A percentile compares a stretch with the other conserved stretches of the same genome.
phyloP scores from a whole-genome alignment of 2,329 filamentous ascomycete genomes.

The Cytospora schulzeri region DNA sequence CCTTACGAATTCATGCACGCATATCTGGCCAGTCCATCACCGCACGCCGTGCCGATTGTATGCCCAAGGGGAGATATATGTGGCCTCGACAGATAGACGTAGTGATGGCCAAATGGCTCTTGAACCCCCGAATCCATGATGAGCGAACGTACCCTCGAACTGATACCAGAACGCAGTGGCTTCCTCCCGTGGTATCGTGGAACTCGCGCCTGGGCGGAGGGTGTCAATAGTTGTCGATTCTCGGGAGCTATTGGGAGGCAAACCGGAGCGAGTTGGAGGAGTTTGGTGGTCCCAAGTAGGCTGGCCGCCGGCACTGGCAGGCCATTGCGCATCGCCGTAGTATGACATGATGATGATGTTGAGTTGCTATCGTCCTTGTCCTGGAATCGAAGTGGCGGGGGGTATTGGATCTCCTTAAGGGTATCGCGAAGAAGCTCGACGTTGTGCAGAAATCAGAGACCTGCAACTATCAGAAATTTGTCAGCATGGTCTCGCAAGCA shows the following conservation, averaged over 20 bases:
- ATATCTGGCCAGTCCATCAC: background rate
- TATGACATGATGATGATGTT: constrained; percentile 34
- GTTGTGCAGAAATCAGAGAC: constrained; percentile 16
- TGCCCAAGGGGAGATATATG: background rate
- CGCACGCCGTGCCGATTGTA: background rate
- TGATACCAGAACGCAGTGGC: constrained; percentile 40
- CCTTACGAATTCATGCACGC: background rate
- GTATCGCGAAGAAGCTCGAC: constrained; percentile 13
- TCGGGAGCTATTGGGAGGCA: constrained; percentile 17
- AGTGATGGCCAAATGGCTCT: background rate
- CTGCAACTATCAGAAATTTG: constrained; percentile 18
- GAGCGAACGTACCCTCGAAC: constrained; percentile 41
- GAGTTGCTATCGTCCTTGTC: background rate
- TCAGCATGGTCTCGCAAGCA: constrained; percentile 19
- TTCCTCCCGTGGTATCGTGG: constrained; percentile 39
- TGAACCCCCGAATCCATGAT: constrained; percentile 18
- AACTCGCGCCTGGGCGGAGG: constrained; percentile 37
- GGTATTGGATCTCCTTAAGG: constrained; percentile 8
- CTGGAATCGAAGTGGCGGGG: background rate
- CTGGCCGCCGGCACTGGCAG: constrained; percentile 29
- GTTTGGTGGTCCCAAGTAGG: constrained; percentile 36
- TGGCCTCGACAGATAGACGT: too few species aligned
- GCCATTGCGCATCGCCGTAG: constrained; percentile 36
- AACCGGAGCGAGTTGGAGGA: constrained; percentile 35
- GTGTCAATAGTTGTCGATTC: constrained; percentile 11